phyloP scores from a whole-genome alignment of 75 land plant species.

The Picea sitchensis region DNA sequence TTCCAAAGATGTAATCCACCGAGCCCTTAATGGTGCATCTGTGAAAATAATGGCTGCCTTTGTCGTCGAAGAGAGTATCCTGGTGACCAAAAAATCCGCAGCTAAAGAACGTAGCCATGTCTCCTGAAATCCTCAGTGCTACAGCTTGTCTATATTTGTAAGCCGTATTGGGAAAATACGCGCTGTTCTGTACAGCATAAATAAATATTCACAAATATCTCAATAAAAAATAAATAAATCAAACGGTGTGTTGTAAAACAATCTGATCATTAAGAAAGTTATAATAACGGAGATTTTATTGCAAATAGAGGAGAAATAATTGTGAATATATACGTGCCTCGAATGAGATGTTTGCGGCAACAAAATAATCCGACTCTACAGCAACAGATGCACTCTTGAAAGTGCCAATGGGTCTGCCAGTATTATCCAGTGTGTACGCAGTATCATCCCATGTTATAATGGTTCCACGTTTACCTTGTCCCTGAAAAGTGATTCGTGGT shows the following conservation, averaged over 20 bases:
- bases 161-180: too few relatives aligned
- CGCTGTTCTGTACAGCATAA: too few relatives aligned
- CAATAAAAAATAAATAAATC: too few relatives aligned
- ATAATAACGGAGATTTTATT: too few relatives aligned
- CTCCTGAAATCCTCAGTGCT: constrained; percentile 32
- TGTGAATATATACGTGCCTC: constrained; percentile 10
- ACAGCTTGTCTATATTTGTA: constrained; percentile 5
- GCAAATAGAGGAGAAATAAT: too few relatives aligned
- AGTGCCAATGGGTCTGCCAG: constrained; percentile 15
- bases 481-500: constrained; percentile 31
- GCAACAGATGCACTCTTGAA: constrained; percentile 31
- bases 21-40: constrained; percentile 28
- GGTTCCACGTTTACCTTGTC: constrained; percentile 9
- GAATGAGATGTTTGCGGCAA: constrained; percentile 35
- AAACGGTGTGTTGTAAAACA: too few relatives aligned
- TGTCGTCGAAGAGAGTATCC: constrained; percentile 31
- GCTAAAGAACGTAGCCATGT: constrained; percentile 24
- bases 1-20: constrained; percentile 32
- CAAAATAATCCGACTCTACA: constrained; percentile 24
- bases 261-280: too few relatives aligned
- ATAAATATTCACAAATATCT: too few relatives aligned
- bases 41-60: constrained; percentile 30
- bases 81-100: constrained; percentile 25
- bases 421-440: constrained; percentile 12
- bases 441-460: constrained; percentile 20